Conservation (phyloP, 139 green algal species). For the Chlorokybus atmophyticus region DNA sequence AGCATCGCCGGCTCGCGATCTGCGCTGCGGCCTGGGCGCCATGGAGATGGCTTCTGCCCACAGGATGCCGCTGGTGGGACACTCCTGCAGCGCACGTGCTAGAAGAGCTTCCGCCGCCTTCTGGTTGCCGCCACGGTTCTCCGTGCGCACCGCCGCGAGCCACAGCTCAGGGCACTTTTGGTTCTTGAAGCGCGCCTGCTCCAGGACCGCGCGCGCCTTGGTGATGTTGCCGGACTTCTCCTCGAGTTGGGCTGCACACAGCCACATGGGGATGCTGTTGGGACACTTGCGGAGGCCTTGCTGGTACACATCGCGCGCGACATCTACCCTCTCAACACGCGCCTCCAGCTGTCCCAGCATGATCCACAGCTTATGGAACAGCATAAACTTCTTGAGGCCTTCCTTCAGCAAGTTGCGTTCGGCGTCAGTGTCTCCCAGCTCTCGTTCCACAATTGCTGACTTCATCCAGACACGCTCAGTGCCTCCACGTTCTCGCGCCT, state of each 20-base stretch:
- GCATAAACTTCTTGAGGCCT: conserved; percentile 56
- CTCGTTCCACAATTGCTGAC: conserved; percentile 79
- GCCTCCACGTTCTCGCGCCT: conserved; percentile 52
- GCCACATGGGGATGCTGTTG: conserved; percentile 26
- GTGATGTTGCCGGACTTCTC: conserved; percentile 45
- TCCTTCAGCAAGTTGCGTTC: conserved; percentile 53
- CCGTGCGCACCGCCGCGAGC: conserved; percentile 74
- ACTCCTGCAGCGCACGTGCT: conserved; percentile 80
- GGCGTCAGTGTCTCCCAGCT: conserved; percentile 49
- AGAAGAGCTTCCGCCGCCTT: conserved; percentile 68
- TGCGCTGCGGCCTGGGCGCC: conserved; percentile 68
- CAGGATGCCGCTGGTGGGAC: conserved; percentile 66
- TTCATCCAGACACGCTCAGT: conserved; percentile 95
- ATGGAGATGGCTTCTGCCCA: conserved; percentile 74
- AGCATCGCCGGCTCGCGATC: conserved; percentile 61
- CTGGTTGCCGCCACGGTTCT: conserved; percentile 36
- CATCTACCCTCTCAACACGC: conserved; percentile 26
- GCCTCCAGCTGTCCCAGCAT: conserved; percentile 90
- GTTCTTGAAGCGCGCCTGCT: conserved; percentile 69
- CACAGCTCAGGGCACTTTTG: conserved; percentile 68
- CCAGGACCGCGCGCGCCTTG: conserved; percentile 59
- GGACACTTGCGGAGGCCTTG: conserved; percentile 23
- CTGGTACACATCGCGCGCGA: conserved; percentile 38
- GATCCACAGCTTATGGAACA: conserved; percentile 79
- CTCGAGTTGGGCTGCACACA: conserved; percentile 48